Base-by-base conservation (phyloP, 139 green algal species). In the Chlamydomonas sp. region DNA sequence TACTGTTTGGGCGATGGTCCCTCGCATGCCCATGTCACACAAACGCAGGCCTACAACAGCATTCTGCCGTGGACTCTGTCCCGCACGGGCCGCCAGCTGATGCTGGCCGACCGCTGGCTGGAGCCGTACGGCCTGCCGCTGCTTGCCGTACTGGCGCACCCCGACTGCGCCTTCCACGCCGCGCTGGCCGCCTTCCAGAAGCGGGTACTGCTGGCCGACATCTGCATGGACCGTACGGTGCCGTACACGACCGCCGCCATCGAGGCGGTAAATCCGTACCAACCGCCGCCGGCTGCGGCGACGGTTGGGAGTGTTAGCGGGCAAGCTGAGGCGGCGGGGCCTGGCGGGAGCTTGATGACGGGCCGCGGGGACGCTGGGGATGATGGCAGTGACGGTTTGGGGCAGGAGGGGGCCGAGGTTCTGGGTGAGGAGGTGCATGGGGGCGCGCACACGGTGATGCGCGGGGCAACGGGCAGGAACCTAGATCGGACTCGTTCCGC, bases 241-340 rank as follows among this genome's bases (percentile, higher is more conserved):
- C 83, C 88, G 9, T 88, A 89, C 82, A 73, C 63, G 17, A 89
- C 88, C 5, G 88, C 88, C 61, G 88, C 88, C 17, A 88, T 91
- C 31, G 49, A 31, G 3, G 31, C 31, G 7, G 49, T 68, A 18
- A 89, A 84, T 58, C 86, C 78, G 4, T 85, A 88, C 62, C 16
- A 67, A 60, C 83, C 74, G 57, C 63, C 17, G 16, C 12, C 8
- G 4, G 17, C 5, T 49, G 31, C 31, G 31, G 31, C 31, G 31
- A 49, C 31, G 31, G 31, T 49, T 49, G 31, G 31, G 31, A 49
- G 31, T 49, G 31, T 49, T 49, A 49, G 31, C 31, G 31, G 31
- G 31, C 31, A 49, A 49, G 31, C 31, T 49, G 31, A 49, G 31
- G 31, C 31, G 31, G 31, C 31, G 31, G 31, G 31, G 31, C 31